Evolutionary conservation across 768 basidiomycete species (phyloP).

Genomic region (Megacollybia marginata): DNA sequence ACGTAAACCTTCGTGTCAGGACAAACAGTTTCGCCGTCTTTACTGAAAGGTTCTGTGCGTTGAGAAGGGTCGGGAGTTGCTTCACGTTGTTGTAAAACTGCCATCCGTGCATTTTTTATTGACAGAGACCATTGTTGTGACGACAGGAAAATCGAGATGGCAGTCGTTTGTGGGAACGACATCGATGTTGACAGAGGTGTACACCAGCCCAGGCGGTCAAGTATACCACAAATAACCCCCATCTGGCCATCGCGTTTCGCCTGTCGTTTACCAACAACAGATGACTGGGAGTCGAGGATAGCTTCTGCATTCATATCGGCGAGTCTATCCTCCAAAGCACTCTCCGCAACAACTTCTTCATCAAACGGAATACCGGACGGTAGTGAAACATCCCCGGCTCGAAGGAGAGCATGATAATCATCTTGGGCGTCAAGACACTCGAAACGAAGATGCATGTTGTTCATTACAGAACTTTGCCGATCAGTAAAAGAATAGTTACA

Average conservation of each 20-base stretch:
- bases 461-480: slow-evolving; percentile 10
- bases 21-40: too few species aligned
- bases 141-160: neutral
- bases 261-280: neutral
- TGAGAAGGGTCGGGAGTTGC: neutral
- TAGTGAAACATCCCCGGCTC: slow-evolving; percentile 1
- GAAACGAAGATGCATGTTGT: slow-evolving; percentile 18
- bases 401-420: slow-evolving; percentile 15
- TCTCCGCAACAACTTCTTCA: neutral
- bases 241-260: neutral
- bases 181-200: too few species aligned
- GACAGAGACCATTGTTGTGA: too few species aligned
- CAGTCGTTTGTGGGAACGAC: neutral
- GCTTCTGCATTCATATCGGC: neutral
- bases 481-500: too few species aligned
- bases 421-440: slow-evolving; percentile 23
- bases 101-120: too few species aligned
- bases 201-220: neutral
- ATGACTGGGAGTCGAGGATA: neutral
- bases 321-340: neutral
- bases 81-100: too few species aligned
- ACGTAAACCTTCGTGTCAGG: neutral
- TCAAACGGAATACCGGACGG: neutral
- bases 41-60: neutral
- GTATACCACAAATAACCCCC: neutral